Percentiles rank a stretch among this genome's conserved stretches.
phyloP scores from a whole-genome alignment of 2,329 filamentous ascomycete genomes.

The Paracamarosporium sp. region DNA sequence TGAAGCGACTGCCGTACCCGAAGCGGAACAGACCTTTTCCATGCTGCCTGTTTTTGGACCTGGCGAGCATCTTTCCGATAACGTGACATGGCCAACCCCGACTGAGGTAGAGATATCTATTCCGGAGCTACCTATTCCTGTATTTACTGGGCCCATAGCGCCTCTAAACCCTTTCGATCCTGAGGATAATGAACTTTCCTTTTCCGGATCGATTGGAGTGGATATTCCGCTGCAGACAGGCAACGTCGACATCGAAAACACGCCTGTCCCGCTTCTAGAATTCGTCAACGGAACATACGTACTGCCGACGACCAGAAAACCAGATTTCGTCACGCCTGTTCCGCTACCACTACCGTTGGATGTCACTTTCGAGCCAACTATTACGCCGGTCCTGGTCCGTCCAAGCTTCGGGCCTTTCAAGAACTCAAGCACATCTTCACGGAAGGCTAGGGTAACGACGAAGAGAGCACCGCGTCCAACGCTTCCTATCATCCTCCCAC shows the following conservation, averaged over 20 bases:
- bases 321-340: not conserved
- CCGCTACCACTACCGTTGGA: not conserved
- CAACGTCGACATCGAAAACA: not conserved
- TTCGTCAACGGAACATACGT: constrained; percentile 4
- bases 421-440: not conserved
- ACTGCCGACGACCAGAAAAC: not conserved
- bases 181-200: not conserved
- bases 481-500: not conserved
- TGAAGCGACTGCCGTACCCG: not conserved
- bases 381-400: not conserved
- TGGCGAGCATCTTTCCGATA: constrained; percentile 9
- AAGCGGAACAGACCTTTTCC: not conserved
- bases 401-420: not conserved
- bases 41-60: not conserved
- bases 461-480: not conserved
- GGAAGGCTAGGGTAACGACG: not conserved
- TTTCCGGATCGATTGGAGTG: not conserved
- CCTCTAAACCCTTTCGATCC: not conserved
- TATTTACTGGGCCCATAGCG: not conserved
- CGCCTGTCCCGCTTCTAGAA: not conserved
- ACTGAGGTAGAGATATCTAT: not conserved
- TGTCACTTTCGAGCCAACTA: not conserved
- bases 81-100: not conserved
- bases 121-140: not conserved
- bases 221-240: not conserved